These are phyloP conservation scores for Pleurotus tuber-regium DNA, from an alignment of 768 basidiomycete species.

Conservation along the genomic window DNA sequence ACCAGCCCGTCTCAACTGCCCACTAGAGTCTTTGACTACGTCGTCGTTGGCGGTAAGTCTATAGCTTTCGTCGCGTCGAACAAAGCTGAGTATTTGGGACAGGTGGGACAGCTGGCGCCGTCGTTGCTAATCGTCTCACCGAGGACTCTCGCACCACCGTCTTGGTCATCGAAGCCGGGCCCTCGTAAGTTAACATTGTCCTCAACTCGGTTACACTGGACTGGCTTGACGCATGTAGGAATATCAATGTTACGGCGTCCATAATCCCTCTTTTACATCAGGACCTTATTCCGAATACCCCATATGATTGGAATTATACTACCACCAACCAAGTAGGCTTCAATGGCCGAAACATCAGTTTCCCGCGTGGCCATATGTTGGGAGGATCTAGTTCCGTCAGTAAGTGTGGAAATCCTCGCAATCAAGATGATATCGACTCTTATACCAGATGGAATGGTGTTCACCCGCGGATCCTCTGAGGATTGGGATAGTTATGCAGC, in stretches of 20 bases:
- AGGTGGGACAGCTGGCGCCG: slow-evolving; percentile 9
- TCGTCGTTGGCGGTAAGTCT: slow-evolving; percentile 10
- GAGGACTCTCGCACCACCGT: slow-evolving; percentile 1
- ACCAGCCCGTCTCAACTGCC: background rate
- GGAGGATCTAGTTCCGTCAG: slow-evolving; percentile 19
- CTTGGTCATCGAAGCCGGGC: slow-evolving; percentile 5
- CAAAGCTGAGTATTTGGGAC: slow-evolving; percentile 2
- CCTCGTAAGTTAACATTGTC: background rate
- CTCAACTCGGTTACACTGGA: background rate
- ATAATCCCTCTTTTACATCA: slow-evolving; percentile 3
- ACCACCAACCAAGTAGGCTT: slow-evolving; percentile 17
- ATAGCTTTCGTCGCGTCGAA: background rate
- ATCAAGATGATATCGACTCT: background rate
- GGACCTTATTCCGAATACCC: background rate
- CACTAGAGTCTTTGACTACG: slow-evolving; percentile 1
- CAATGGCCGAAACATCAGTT: slow-evolving; percentile 14
- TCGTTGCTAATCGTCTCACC: slow-evolving; percentile 9
- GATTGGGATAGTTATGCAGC: slow-evolving; percentile 23
- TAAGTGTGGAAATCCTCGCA: slow-evolving; percentile 8
- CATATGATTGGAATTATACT: slow-evolving; percentile 19
- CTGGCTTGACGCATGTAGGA: background rate
- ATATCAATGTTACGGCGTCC: background rate
- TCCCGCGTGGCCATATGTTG: slow-evolving; percentile 17
- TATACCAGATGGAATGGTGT: slow-evolving; percentile 18
- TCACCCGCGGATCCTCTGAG: slow-evolving; percentile 23